These are phyloP conservation scores for Candida maris DNA, from an alignment of 805 yeast species.

Conservation along the genomic window DNA sequence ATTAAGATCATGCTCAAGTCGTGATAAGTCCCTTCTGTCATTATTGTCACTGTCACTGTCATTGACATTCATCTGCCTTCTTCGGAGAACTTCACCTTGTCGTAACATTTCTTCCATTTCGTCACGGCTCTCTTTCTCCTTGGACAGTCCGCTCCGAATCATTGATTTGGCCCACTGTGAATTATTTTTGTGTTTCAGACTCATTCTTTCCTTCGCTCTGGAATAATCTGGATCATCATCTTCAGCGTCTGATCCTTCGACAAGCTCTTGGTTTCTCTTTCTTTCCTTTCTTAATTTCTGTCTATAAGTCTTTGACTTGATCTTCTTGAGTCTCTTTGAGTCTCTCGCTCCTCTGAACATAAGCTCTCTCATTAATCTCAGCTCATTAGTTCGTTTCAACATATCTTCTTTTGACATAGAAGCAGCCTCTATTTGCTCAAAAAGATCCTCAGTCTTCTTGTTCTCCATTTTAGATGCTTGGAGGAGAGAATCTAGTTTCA, in stretches of 20 bases:
- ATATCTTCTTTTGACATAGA: constrained; percentile 78
- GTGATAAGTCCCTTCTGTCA: constrained; percentile 45
- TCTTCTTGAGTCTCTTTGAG: constrained; percentile 88
- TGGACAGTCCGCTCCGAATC: constrained; percentile 85
- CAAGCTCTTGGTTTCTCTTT: constrained; percentile 61
- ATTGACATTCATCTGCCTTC: constrained; percentile 67
- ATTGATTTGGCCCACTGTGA: constrained; percentile 88
- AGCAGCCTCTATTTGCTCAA: constrained; percentile 83
- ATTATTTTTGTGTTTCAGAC: constrained; percentile 82
- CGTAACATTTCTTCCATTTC: constrained; percentile 94
- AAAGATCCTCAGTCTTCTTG: constrained; percentile 73
- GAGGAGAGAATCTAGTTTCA: constrained; percentile 57
- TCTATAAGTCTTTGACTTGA: constrained; percentile 86
- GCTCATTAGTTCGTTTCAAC: constrained; percentile 69
- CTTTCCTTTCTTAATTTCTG: constrained; percentile 84
- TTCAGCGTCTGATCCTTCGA: constrained; percentile 53
- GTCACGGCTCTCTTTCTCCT: constrained; percentile 76
- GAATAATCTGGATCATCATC: constrained; percentile 66
- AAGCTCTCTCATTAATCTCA: constrained; percentile 88
- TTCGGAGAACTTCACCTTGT: constrained; percentile 73
- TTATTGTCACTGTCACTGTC: constrained; percentile 39
- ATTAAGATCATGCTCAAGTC: constrained; percentile 44
- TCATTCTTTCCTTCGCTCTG: constrained; percentile 91
- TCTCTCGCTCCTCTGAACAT: constrained; percentile 94
- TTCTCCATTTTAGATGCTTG: constrained; percentile 64